Evolutionary conservation across 2,329 filamentous ascomycete genomes (phyloP).

Genomic region (Cercospora sp.): DNA sequence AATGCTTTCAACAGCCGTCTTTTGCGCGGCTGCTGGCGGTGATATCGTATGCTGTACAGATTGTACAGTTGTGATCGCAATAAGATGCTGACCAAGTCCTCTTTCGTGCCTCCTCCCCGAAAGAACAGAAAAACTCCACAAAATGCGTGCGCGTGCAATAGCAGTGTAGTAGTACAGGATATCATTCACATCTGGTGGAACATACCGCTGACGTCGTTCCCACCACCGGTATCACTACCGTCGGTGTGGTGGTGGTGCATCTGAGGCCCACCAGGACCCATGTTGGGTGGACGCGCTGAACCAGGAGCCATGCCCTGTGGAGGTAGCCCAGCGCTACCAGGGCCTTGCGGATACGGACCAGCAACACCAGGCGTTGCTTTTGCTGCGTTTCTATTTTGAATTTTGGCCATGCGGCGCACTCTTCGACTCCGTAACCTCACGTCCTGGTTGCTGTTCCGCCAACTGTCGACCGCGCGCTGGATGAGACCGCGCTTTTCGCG

Average conservation of each 20-base stretch:
- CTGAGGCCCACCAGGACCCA: conserved; percentile 56
- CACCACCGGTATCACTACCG: conserved; percentile 64
- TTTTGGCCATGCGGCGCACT: conserved; percentile 93
- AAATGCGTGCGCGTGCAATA: conserved; percentile 26
- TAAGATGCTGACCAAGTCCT: conserved; percentile 23
- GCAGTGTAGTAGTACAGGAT: conserved; percentile 44
- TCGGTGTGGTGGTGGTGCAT: conserved; percentile 73
- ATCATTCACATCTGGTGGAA: conserved; percentile 79
- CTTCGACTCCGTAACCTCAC: conserved; percentile 84
- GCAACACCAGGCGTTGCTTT: conserved; percentile 27
- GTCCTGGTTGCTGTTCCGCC: conserved; percentile 98
- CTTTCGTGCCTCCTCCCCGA: neutral
- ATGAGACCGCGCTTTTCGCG: conserved; percentile 94
- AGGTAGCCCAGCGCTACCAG: conserved; percentile 60
- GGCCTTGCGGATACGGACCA: conserved; percentile 62
- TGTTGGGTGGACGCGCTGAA: conserved; percentile 61
- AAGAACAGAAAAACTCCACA: conserved; percentile 20
- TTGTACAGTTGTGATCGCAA: conserved; percentile 28
- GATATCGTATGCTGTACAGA: conserved; percentile 32
- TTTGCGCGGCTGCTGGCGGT: conserved; percentile 18
- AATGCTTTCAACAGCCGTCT: conserved; percentile 25
- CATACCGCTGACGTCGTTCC: conserved; percentile 86
- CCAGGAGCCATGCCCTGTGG: conserved; percentile 60
- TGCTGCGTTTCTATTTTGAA: conserved; percentile 66
- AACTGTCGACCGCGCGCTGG: conserved; percentile 95